A percentile compares a stretch with the other conserved stretches of the same genome.
Evolutionary conservation across 768 basidiomycete genomes (phyloP).

Genomic region (Kwoniella pini): DNA sequence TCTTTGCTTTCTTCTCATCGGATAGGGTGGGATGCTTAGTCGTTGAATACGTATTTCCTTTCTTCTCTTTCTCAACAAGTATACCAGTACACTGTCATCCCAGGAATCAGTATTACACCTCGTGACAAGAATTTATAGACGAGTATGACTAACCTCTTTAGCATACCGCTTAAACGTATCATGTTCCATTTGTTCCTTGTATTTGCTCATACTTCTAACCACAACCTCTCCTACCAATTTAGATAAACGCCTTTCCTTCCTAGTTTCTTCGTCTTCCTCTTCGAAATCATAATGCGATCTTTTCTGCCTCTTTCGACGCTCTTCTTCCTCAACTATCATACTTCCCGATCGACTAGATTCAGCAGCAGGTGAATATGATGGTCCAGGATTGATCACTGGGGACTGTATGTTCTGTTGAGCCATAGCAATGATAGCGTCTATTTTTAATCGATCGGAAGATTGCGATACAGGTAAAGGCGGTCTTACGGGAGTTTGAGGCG

Average conservation of each 20-base stretch:
- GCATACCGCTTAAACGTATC: conserved; percentile 93
- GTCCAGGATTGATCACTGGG: conserved; percentile 7
- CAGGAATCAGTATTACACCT: too few species aligned
- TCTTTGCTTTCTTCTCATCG: conserved; percentile 82
- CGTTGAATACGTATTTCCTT: conserved; percentile 69
- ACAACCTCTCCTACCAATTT: conserved; percentile 87
- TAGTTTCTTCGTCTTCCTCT: conserved; percentile 22
- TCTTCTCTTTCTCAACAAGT: conserved; percentile 94
- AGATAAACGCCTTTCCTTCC: conserved; percentile 72
- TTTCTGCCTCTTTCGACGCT: conserved; percentile 60
- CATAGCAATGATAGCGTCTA: conserved; percentile 56
- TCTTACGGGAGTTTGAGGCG: conserved; percentile 13
- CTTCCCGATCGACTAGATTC: conserved; percentile 33
- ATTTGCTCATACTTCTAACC: conserved; percentile 89
- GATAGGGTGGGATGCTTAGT: conserved; percentile 72
- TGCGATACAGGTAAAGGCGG: conserved; percentile 14
- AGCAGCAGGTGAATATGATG: conserved; percentile 26
- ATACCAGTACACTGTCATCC: conserved; percentile 80
- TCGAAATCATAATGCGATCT: conserved; percentile 22
- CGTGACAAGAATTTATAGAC: not conserved
- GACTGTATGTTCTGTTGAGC: conserved; percentile 47
- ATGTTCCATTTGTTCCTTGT: conserved; percentile 67
- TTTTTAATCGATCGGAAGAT: conserved; percentile 29
- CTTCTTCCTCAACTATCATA: conserved; percentile 18
- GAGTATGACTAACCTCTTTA: conserved; percentile 68